Percentiles rank a stretch among this genome's conserved stretches.
phyloP scores from a whole-genome alignment of 2,329 filamentous ascomycete genomes.

The Domatiomyces catenatus region DNA sequence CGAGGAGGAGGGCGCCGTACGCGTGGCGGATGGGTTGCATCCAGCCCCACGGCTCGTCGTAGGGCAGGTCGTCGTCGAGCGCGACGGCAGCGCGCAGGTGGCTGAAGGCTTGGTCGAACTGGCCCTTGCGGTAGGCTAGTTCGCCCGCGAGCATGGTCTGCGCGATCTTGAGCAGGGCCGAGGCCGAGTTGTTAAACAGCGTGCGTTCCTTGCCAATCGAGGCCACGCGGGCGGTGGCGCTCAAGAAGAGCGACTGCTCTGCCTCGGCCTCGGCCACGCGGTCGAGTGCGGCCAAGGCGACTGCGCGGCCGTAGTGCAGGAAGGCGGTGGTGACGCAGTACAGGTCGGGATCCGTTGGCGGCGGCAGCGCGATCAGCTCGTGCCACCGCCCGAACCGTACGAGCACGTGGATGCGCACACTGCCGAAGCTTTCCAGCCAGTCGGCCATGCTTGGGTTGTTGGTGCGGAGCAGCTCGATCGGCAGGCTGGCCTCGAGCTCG shows the following conservation, averaged over 20 bases:
- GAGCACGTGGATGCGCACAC: conserved; percentile 52
- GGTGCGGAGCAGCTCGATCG: conserved; percentile 48
- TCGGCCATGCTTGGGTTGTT: conserved; percentile 61
- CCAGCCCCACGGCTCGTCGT: conserved; percentile 66
- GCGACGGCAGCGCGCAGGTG: conserved; percentile 43
- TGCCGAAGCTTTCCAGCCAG: conserved; percentile 58
- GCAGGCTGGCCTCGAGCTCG: conserved; percentile 46
- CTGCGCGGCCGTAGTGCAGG: conserved; percentile 50
- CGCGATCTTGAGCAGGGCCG: conserved; percentile 48
- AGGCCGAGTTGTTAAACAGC: conserved; percentile 52
- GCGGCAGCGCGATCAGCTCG: conserved; percentile 41
- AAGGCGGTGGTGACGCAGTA: conserved; percentile 58
- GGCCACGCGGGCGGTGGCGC: conserved; percentile 27
- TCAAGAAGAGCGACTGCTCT: conserved; percentile 37
- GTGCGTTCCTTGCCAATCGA: conserved; percentile 44
- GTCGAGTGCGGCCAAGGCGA: conserved; percentile 48
- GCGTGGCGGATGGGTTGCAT: conserved; percentile 62
- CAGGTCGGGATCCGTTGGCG: conserved; percentile 44
- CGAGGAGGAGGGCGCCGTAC: conserved; percentile 52
- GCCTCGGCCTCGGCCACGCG: conserved; percentile 39
- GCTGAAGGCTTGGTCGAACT: conserved; percentile 44
- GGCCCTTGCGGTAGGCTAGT: conserved; percentile 50
- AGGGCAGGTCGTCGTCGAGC: conserved; percentile 48
- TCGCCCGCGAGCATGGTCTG: conserved; percentile 56
- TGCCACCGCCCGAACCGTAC: conserved; percentile 61